Conservation (phyloP, 768 basidiomycete species). For the Ephemerocybe angulata region DNA sequence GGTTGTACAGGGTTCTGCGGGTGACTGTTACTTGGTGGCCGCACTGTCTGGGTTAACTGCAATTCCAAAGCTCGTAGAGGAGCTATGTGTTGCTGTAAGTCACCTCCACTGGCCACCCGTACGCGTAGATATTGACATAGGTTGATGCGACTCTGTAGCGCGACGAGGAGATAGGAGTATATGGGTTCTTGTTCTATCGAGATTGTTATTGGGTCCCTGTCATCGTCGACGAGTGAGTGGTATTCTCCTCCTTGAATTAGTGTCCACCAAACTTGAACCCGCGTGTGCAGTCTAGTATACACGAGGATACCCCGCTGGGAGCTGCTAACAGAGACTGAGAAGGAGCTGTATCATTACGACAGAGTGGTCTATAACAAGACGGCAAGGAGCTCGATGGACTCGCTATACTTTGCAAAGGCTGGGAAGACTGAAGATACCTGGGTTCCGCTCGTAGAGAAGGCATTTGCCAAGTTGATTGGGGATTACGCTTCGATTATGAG, state of each 20-base stretch:
- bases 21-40: conserved; percentile 54
- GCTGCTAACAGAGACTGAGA: conserved; percentile 29
- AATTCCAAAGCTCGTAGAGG: conserved; percentile 39
- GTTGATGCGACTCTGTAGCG: conserved; percentile 42
- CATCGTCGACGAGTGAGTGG: conserved; percentile 55
- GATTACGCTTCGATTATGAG: conserved; percentile 33
- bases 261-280: neutral
- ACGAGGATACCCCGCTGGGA: conserved; percentile 43
- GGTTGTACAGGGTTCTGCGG: conserved; percentile 46
- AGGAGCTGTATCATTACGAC: conserved; percentile 40
- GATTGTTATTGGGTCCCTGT: conserved; percentile 44
- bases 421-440: conserved; percentile 39
- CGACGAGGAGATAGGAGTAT: conserved; percentile 46
- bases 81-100: conserved; percentile 42
- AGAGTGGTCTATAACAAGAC: conserved; percentile 34
- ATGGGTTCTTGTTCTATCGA: conserved; percentile 50
- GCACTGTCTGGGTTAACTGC: conserved; percentile 46
- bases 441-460: conserved; percentile 48
- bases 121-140: neutral
- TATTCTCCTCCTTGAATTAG: neutral
- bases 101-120: neutral
- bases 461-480: conserved; percentile 49
- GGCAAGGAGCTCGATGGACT: conserved; percentile 34
- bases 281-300: conserved; percentile 33
- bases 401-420: conserved; percentile 38